Base-by-base conservation (phyloP, 129 eudicot species). In the Cynara cardunculus region DNA sequence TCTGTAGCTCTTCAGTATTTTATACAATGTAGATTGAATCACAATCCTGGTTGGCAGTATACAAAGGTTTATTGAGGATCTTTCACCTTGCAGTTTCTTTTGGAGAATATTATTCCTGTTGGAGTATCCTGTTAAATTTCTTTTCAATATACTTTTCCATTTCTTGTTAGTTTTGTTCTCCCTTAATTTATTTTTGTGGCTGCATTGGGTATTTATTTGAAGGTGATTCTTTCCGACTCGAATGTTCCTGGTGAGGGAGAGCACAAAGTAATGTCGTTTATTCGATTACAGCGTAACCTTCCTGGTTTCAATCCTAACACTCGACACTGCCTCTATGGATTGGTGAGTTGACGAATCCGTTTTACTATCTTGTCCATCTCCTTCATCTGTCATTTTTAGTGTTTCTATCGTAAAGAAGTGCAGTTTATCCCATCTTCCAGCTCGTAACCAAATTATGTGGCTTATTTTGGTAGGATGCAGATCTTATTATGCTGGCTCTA, bases 191-290 rank as follows among this genome's bases (percentile, higher is more conserved):
- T 89, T 84, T 86, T 81, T 80, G 72, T 80, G 88, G 87, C 77
- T 83, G 85, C 87, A 80, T 87, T 92, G 89, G 88, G 64, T 90
- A 79, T 78, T 84, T 81, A 76, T 87, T 87, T 90, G 90, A 89
- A 96, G 99, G 99, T 96, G 83, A 93, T 96, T 84, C 95, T 96
- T 31, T 96, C 99, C 73, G 99, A 96, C 84, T 91, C 99, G 49
- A 93, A 93, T 85, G 98, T 96, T 75, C 98, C 99, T 71, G 99
- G 99, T 72, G 99, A 96, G 91, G 99, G 99, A 53, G 99, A 96
- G 87, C 99, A 96, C 92, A 96, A 96, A 85, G 88, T 91, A 68
- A 96, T 96, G 99, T 92, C 98, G 35, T 95, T 90, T 84, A 92
- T 95, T 32, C 93, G 99, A 37, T 88, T 90, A 78, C 97, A 95